Evolutionary conservation across 2,329 filamentous ascomycete species (phyloP).

Genomic region (Alternaria novae-zelandiae): DNA sequence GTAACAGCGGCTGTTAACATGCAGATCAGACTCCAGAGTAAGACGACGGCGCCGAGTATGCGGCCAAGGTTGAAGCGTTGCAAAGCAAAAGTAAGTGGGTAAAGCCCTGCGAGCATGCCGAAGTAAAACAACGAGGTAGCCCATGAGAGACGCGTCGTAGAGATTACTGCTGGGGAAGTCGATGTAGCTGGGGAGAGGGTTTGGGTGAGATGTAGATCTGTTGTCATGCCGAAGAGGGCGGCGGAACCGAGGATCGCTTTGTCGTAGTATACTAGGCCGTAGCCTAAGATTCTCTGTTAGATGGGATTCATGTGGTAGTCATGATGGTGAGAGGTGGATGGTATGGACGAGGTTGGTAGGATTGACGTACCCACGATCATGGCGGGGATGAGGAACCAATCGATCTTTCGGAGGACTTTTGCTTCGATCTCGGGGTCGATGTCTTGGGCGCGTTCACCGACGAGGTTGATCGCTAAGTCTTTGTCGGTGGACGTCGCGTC

Average conservation of each 20-base stretch:
- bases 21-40: conserved; percentile 71
- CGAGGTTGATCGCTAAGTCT: conserved; percentile 65
- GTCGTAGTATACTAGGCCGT: conserved; percentile 74
- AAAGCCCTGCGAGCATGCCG: conserved; percentile 75
- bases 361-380: conserved; percentile 58
- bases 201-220: conserved; percentile 57
- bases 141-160: conserved; percentile 75
- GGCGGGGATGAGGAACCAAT: conserved; percentile 69
- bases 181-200: not conserved
- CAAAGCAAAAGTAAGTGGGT: conserved; percentile 73
- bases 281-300: conserved; percentile 44
- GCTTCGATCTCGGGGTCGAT: conserved; percentile 63
- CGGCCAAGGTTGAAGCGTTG: conserved; percentile 72
- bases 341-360: not conserved
- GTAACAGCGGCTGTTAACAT: conserved; percentile 73
- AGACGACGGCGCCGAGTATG: conserved; percentile 67
- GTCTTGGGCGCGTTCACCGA: conserved; percentile 61
- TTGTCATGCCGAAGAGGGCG: conserved; percentile 77
- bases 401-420: conserved; percentile 70
- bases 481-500: conserved; percentile 49
- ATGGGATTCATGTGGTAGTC: too few species aligned
- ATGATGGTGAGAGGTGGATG: not conserved
- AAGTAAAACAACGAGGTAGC: conserved; percentile 83
- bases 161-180: conserved; percentile 51
- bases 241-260: conserved; percentile 78